Evolutionary conservation across 2,329 filamentous ascomycete genomes (phyloP).

Genomic region (Ambrosiella xylebori): DNA sequence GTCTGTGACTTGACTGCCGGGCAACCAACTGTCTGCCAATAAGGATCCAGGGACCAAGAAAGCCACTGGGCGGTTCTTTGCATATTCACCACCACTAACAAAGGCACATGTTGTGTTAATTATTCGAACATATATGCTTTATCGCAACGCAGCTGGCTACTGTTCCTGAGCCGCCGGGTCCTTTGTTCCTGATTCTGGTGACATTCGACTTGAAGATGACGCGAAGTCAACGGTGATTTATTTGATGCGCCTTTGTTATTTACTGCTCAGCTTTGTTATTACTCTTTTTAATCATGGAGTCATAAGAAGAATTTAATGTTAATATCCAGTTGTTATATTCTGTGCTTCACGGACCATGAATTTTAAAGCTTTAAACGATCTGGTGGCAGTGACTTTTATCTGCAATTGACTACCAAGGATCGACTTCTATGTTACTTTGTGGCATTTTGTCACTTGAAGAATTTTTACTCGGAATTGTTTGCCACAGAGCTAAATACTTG

Average conservation of each 20-base stretch:
- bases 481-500: not conserved
- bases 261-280: no score
- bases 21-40: not conserved
- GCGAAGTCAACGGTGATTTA: not conserved
- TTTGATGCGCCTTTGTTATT: no score
- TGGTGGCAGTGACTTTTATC: constrained; percentile 6
- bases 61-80: constrained; percentile 1
- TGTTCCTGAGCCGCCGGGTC: not conserved
- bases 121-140: no score
- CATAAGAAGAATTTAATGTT: no score
- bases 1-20: not conserved
- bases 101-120: not conserved
- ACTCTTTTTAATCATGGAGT: no score
- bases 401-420: not conserved
- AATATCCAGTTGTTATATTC: not conserved
- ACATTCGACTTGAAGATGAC: not conserved
- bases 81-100: not conserved
- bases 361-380: not conserved
- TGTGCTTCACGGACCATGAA: not conserved
- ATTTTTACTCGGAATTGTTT: not conserved
- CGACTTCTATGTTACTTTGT: not conserved
- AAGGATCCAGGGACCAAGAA: not conserved
- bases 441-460: not conserved
- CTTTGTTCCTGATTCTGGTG: not conserved
- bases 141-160: not conserved